A percentile compares a stretch with the other conserved stretches of the same genome.
Conservation (phyloP, 768 basidiomycete species). For the Serendipita sp. region DNA sequence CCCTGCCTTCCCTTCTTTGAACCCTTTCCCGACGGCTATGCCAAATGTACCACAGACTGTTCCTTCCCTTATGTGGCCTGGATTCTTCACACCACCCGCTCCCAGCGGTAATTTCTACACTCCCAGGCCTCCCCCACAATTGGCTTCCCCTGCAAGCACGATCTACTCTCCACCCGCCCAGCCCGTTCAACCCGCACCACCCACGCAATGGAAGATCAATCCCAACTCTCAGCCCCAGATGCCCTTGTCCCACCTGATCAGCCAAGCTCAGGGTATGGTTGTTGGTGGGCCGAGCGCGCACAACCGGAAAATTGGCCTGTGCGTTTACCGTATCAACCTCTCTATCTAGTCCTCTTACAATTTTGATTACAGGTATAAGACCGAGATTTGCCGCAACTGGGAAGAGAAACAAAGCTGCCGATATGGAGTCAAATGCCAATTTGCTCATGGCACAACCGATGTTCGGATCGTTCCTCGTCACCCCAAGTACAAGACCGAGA, state of each 20-base stretch:
- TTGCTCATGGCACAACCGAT: conserved; percentile 19
- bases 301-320: conserved; percentile 18
- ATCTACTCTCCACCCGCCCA: not conserved
- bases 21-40: not conserved
- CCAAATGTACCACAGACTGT: not conserved
- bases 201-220: conserved; percentile 1
- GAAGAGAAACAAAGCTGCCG: conserved; percentile 15
- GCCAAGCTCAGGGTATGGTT: not conserved
- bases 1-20: not conserved
- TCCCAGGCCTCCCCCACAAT: not conserved
- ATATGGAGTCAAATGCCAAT: conserved; percentile 20
- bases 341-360: not conserved
- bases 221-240: conserved; percentile 3
- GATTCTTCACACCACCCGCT: not conserved
- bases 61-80: not conserved
- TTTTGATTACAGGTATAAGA: conserved; percentile 14
- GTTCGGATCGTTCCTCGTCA: conserved; percentile 16
- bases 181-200: not conserved
- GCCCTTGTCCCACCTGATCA: not conserved
- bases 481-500: conserved; percentile 20
- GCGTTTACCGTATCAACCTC: not conserved
- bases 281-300: conserved; percentile 16
- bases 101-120: not conserved
- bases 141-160: not conserved
- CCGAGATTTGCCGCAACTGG: conserved; percentile 16